phyloP scores from a whole-genome alignment of 768 basidiomycete species.

The Lentinus brumalis region DNA sequence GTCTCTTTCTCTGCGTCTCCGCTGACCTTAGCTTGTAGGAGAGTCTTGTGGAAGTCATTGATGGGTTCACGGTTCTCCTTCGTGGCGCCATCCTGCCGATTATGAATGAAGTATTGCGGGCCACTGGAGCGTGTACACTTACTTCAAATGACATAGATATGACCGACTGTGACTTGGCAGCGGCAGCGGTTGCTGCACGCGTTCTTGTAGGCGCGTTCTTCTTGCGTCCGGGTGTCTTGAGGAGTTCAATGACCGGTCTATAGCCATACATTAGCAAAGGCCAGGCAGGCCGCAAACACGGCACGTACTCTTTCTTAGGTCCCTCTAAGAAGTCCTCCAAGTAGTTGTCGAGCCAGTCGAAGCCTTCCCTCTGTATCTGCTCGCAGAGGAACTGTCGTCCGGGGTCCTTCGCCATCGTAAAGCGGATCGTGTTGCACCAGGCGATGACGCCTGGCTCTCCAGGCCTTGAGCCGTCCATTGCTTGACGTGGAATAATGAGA shows the following conservation, averaged over 20 bases:
- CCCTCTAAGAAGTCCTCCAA: conserved; percentile 69
- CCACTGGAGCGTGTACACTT: conserved; percentile 5
- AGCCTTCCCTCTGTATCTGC: conserved; percentile 74
- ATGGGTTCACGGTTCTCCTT: conserved; percentile 46
- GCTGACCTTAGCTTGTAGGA: conserved; percentile 30
- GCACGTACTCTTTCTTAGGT: conserved; percentile 60
- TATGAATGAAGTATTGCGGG: background rate
- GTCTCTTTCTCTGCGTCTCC: background rate
- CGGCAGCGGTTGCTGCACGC: conserved; percentile 41
- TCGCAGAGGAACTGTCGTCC: conserved; percentile 71
- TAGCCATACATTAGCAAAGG: background rate
- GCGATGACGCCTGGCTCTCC: conserved; percentile 54
- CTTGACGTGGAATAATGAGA: background rate
- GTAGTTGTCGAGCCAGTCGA: conserved; percentile 79
- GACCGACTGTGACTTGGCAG: conserved; percentile 48
- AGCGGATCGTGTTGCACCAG: conserved; percentile 70
- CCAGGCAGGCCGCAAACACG: background rate
- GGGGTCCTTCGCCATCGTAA: conserved; percentile 71
- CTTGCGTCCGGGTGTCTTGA: conserved; percentile 83
- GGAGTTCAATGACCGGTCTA: conserved; percentile 75
- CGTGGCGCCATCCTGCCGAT: conserved; percentile 36
- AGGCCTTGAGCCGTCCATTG: conserved; percentile 24
- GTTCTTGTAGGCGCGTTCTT: conserved; percentile 55
- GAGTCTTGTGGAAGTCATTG: conserved; percentile 49
- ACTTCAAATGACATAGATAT: conserved; percentile 52